Evolutionary conservation across 169 alveolate species (phyloP), one percentile per base, ranked within the genome.

Genomic region (Plasmodium gonderi): DNA sequence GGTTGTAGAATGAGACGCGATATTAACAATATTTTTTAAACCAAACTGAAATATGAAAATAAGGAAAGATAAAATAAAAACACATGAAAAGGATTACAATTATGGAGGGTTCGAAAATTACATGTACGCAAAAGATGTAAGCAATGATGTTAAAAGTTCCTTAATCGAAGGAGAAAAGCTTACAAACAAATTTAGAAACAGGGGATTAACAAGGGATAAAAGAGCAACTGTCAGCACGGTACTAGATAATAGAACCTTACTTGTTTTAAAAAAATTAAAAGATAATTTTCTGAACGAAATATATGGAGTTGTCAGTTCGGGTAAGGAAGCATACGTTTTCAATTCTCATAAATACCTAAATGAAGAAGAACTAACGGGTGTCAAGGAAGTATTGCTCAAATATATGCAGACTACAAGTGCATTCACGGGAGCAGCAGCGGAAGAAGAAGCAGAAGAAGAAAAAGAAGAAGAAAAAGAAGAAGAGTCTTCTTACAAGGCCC

Each of bases 291-390:
- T 98, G 51, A 96, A 96, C 40, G 97, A 97, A 92, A 97, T 99
- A 60, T 96, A 96, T 94, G 99, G 99, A 11, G 97, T 99, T 81
- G 96, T 99, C 65, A 98, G 99, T 74, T 98, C 99, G 31, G 99
- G 99, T 11, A 98, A 98, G 96, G 99, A 98, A 94, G 99, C 99
- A 3, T 98, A 98, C 92, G 99, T 98, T 12, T 98, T 98, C 93
- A 98, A 98, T 91, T 99, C 97, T 20, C 96, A 79, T 72, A 95
- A 81, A 80, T 38, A 67, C 79, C 31, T 80, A 47, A 79, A 90
- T 72, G 65, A 83, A 91, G 95, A 67, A 75, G 96, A 80, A 81
- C 91, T 49, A 47, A 82, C 17, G 40, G 45, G 44, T 78, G 67
- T 75, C 69, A 91, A 67, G 77, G 83, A 80, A 72, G 33, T 49